Conservation (phyloP, 805 yeast species). For the Sugiyamaella qingdaonensis region DNA sequence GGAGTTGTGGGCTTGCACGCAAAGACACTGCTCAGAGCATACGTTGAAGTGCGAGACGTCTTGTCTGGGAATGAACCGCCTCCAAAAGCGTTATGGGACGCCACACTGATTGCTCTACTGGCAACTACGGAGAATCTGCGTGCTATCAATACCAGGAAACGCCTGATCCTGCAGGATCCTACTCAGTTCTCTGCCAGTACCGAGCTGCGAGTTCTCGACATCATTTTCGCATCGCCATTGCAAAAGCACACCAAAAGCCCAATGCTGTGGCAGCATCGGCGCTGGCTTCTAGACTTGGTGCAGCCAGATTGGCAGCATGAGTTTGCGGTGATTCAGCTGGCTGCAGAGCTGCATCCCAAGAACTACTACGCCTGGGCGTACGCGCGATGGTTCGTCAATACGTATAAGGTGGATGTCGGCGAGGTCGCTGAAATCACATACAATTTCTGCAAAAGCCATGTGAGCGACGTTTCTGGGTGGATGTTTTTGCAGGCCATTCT, state of each 20-base stretch:
- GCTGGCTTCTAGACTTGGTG: conserved; percentile 24
- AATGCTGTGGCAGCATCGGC: conserved; percentile 37
- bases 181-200: background rate
- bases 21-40: conserved; percentile 17
- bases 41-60: conserved; percentile 11
- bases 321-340: conserved; percentile 29
- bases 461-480: conserved; percentile 35
- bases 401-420: conserved; percentile 3
- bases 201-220: conserved; percentile 27
- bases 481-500: conserved; percentile 23
- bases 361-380: conserved; percentile 50
- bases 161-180: conserved; percentile 14
- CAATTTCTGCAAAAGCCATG: conserved; percentile 20
- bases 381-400: conserved; percentile 31
- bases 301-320: conserved; percentile 20
- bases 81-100: background rate
- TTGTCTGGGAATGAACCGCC: background rate
- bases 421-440: conserved; percentile 15
- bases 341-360: conserved; percentile 40
- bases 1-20: conserved; percentile 26
- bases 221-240: conserved; percentile 32
- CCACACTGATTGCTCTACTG: conserved; percentile 25
- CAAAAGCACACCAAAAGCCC: conserved; percentile 38
- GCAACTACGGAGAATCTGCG: conserved; percentile 31
- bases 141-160: conserved; percentile 29